Percentiles rank a stretch among this genome's conserved stretches.
Conservation (phyloP, 192 early-diverging fungal species). For the Podila verticillata region DNA sequence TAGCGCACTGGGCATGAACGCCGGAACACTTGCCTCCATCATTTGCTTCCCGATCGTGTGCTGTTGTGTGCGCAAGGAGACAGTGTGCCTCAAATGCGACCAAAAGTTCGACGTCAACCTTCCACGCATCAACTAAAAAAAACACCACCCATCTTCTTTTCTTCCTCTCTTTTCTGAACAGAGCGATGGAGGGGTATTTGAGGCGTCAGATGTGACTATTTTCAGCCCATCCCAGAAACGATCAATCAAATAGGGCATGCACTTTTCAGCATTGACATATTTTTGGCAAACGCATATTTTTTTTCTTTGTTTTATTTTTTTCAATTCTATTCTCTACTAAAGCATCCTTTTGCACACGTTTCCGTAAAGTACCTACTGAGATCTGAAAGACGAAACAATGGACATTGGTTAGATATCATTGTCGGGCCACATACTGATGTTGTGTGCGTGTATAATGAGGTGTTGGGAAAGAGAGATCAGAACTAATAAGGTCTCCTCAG, state of each 20-base stretch:
- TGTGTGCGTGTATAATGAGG: background rate
- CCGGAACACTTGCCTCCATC: constrained; percentile 33
- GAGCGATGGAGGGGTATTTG: too few relatives aligned
- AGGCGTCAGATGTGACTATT: too few relatives aligned
- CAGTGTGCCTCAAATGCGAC: constrained; percentile 42
- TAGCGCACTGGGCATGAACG: constrained; percentile 31
- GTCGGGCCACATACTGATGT: background rate
- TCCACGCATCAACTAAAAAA: constrained; percentile 23
- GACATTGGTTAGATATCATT: background rate
- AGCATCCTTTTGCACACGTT: background rate
- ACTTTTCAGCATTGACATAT: background rate
- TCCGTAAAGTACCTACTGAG: background rate
- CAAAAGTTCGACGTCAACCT: constrained; percentile 40
- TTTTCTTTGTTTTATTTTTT: background rate
- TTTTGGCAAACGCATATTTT: too few relatives aligned
- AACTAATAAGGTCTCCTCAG: constrained; percentile 33
- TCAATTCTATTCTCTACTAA: background rate
- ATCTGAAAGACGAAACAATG: background rate
- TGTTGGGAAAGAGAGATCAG: background rate
- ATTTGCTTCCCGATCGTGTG: constrained; percentile 44
- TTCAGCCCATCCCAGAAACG: constrained; percentile 2
- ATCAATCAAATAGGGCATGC: background rate
- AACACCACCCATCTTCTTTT: background rate
- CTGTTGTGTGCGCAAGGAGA: constrained; percentile 36
- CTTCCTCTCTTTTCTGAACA: too few relatives aligned